These are phyloP conservation scores for Eucalyptus fibrosa DNA, from an alignment of 345 rosid species.

Conservation along the genomic window DNA sequence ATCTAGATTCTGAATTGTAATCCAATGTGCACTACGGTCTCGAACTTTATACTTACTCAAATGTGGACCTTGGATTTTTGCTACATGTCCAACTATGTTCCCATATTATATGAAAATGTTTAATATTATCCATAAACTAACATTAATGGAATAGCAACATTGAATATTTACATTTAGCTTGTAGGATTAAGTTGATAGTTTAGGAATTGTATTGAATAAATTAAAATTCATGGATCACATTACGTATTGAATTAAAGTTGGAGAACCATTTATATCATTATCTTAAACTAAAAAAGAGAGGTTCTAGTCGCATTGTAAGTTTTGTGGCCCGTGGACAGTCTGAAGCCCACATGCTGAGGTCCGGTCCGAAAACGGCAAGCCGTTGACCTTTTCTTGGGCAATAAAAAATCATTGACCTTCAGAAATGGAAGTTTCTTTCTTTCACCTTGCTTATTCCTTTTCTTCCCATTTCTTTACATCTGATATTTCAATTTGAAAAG, in stretches of 20 bases:
- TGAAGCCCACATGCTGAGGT: background rate
- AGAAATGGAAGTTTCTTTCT: background rate
- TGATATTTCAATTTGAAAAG: background rate
- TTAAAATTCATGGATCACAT: too few species aligned
- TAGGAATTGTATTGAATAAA: fast-evolving
- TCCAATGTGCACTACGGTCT: fast-evolving
- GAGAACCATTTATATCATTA: too few species aligned
- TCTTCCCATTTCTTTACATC: background rate
- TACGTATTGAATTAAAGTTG: fast-evolving
- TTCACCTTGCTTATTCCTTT: background rate
- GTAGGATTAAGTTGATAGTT: too few species aligned
- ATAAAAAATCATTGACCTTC: background rate
- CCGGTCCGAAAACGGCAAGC: background rate
- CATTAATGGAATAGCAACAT: background rate
- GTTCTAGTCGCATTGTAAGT: background rate
- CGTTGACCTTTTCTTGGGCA: background rate
- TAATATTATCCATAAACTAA: too few species aligned
- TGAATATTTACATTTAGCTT: background rate
- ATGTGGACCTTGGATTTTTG: background rate
- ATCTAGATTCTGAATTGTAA: fast-evolving
- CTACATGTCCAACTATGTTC: background rate
- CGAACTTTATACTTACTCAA: fast-evolving
- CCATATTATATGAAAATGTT: too few species aligned
- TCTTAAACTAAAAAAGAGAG: background rate
- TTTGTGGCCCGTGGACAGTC: background rate